A percentile compares a stretch with the other conserved stretches of the same genome.
Evolutionary conservation across 129 eudicot genomes (phyloP).

Genomic region (Chrysanthemum seticuspe): DNA sequence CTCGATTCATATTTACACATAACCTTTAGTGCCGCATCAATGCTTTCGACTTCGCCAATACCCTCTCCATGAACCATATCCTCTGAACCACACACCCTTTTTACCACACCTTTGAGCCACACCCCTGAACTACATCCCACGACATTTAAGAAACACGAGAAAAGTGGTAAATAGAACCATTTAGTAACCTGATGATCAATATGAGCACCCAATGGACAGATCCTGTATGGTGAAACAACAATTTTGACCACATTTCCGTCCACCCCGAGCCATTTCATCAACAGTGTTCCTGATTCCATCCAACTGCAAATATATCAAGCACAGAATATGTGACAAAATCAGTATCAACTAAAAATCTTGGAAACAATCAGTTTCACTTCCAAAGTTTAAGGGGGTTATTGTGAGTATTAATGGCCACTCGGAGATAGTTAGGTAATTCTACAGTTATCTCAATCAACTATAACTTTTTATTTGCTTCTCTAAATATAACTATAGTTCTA

Average conservation of each 20-base stretch:
- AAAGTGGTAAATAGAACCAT: not conserved
- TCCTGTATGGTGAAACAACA: constrained; percentile 89
- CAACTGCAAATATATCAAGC: constrained; percentile 42
- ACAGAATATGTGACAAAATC: not conserved
- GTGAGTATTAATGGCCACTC: no score
- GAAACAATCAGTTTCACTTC: not conserved
- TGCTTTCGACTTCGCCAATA: no score
- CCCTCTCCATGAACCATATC: no score
- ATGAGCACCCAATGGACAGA: constrained; percentile 96
- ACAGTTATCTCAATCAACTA: no score
- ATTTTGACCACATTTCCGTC: constrained; percentile 51
- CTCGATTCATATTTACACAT: no score
- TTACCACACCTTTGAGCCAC: no score
- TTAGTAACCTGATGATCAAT: constrained; percentile 82
- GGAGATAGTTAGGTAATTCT: no score
- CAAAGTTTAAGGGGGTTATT: not conserved
- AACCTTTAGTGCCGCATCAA: no score
- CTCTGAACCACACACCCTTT: no score
- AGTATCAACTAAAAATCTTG: not conserved
- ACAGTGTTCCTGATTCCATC: constrained; percentile 52
- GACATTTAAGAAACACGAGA: not conserved
- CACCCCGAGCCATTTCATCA: constrained; percentile 65
- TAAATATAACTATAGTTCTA: no score
- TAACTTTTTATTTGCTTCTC: no score
- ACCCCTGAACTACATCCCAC: no score